Percentiles rank a stretch among this genome's conserved stretches.
Evolutionary conservation across 805 yeast species (phyloP).

Genomic region (Lipomyces yamadae): DNA sequence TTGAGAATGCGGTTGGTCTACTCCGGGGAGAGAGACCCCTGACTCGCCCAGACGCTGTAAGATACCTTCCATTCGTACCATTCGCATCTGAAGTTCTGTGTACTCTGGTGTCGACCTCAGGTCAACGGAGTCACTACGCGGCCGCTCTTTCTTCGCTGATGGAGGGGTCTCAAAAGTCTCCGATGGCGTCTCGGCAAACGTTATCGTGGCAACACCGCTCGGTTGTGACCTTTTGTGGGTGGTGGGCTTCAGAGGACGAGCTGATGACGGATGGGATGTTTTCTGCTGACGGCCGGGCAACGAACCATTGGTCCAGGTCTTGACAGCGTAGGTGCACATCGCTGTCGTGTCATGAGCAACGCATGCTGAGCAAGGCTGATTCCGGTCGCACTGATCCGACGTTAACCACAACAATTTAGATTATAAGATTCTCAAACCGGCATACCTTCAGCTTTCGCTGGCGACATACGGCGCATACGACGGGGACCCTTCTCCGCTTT

Average conservation of each 20-base stretch:
- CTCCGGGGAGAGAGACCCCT: slow-evolving; percentile 17
- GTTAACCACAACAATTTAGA: neutral
- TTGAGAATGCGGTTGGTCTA: neutral
- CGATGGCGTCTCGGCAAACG: neutral
- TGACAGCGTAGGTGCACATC: slow-evolving; percentile 22
- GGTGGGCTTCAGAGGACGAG: neutral
- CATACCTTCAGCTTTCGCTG: slow-evolving; percentile 37
- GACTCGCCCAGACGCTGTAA: slow-evolving; percentile 16
- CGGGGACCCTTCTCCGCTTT: slow-evolving; percentile 34
- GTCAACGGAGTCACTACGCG: neutral
- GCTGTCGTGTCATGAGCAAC: slow-evolving; percentile 24
- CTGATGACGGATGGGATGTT: neutral
- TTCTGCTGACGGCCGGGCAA: neutral
- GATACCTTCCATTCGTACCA: slow-evolving; percentile 31
- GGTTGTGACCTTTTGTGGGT: neutral
- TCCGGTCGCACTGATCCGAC: slow-evolving; percentile 20
- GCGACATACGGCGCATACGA: slow-evolving; percentile 37
- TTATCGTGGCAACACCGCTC: neutral
- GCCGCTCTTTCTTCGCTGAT: slow-evolving; percentile 2
- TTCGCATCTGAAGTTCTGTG: slow-evolving; percentile 21
- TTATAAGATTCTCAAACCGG: neutral
- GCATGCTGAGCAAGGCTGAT: slow-evolving; percentile 31
- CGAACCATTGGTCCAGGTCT: slow-evolving; percentile 18
- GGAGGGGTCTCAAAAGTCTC: neutral
- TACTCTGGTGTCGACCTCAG: slow-evolving; percentile 16